Evolutionary conservation across 208 protist genomes (phyloP), one percentile per base, ranked within the genome.

Genomic region (Trypanosoma avium): DNA sequence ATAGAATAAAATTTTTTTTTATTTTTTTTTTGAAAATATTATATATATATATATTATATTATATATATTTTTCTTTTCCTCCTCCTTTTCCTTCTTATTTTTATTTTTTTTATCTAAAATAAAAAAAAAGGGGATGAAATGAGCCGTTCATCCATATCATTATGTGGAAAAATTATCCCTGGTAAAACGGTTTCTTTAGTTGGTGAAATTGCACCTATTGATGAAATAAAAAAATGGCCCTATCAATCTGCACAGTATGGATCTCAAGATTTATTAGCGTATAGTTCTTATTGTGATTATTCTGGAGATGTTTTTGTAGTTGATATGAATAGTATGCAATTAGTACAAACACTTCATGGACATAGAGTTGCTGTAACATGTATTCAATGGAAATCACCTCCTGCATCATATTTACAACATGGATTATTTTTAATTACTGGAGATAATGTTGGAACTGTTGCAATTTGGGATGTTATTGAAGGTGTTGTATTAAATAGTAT

Each of bases 391-490:
- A 75, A 81, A 6, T 74, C 56, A 19, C 74, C 80, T 3, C 70
- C 79, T 24, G 32, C 61, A 17, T 90, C 88, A 1, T 88, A 80
- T 54, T 66, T 83, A 61, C 84, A 91, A 59, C 78, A 86, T 42
- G 76, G 78, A 12, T 58, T 86, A 27, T 86, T 88, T 52, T 68
- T 94, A 27, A 71, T 81, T 46, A 90, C 74, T 46, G 88, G 80
- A 10, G 80, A 90, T 65, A 36, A 46, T 26, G 30, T 22, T 5
- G 88, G 88, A 6, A 54, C 64, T 12, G 22, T 94, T n/a, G 66
- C 80, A 50, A 76, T 88, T 46, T 94, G 88, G 88, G 84, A 94
- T 58, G 88, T 91, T 15, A 68, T 72, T 15, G 82, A 87, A 47
- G 88, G 82, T 13, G 66, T 88, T 4, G 56, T 81, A 32, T 60